A percentile compares a stretch with the other conserved stretches of the same genome.
Conservation (phyloP, 176 grass and related monocot species). For the Guadua angustifolia region DNA sequence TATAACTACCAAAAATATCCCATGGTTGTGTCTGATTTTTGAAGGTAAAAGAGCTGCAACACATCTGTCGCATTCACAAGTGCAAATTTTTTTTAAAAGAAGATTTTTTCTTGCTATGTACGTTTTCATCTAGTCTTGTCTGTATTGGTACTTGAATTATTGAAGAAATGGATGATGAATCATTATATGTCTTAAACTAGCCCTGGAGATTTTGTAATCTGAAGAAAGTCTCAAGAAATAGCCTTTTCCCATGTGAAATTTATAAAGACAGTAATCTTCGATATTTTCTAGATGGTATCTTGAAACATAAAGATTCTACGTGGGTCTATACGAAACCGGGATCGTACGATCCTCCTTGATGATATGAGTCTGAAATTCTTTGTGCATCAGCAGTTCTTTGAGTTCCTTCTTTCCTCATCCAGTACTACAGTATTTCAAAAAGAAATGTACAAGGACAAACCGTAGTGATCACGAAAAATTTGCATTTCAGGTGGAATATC, state of each 20-base stretch:
- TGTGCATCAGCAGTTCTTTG: neutral
- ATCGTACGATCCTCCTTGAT: neutral
- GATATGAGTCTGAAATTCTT: neutral
- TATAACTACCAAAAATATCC: neutral
- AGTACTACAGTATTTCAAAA: neutral
- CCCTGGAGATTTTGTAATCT: neutral
- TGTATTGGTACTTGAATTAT: neutral
- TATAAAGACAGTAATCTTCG: too few species aligned
- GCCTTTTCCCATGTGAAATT: neutral
- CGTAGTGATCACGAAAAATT: neutral
- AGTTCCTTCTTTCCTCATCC: neutral
- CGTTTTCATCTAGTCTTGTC: neutral
- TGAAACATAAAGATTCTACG: neutral
- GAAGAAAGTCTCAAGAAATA: neutral
- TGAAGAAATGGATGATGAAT: neutral
- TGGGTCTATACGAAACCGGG: neutral
- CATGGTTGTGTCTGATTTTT: neutral
- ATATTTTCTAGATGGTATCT: neutral
- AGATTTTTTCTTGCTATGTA: neutral
- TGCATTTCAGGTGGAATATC: slow-evolving; percentile 82
- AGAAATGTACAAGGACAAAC: neutral
- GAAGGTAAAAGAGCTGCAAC: neutral
- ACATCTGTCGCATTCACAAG: neutral
- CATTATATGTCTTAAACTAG: neutral
- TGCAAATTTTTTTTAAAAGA: too few species aligned